phyloP scores from a whole-genome alignment of 306 rosid genomes.

The Pueraria montana region DNA sequence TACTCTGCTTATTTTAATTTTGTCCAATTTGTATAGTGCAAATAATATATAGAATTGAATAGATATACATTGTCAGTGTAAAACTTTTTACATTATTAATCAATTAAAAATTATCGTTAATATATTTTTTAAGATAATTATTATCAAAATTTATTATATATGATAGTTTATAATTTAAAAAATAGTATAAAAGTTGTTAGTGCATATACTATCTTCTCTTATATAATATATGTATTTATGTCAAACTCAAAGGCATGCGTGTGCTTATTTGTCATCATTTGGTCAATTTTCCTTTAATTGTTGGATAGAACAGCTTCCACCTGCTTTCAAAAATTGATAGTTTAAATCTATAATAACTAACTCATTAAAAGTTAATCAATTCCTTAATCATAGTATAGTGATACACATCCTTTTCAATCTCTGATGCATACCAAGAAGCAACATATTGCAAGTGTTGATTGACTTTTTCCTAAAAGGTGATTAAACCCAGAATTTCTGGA shows the following conservation, averaged over 20 bases:
- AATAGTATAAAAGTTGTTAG: no score
- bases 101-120: no score
- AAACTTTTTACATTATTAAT: no score
- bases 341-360: conserved; percentile 7
- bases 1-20: no score
- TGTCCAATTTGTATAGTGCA: no score
- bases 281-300: conserved; percentile 26
- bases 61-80: no score
- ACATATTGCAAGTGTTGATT: neutral
- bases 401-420: conserved; percentile 22
- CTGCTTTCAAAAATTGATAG: conserved; percentile 21
- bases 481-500: neutral
- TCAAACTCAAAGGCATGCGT: conserved; percentile 45
- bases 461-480: conserved; percentile 15
- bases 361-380: conserved; percentile 8
- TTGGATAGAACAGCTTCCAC: neutral
- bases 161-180: no score
- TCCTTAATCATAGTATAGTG: conserved; percentile 8
- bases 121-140: no score
- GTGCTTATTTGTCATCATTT: neutral
- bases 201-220: no score
- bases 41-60: no score
- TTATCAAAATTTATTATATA: no score
- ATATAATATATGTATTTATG: neutral
- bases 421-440: conserved; percentile 24